Percentiles rank a stretch among this genome's conserved stretches.
Evolutionary conservation across 2,329 filamentous ascomycete genomes (phyloP).

Genomic region (Cryphonectria naterciae): DNA sequence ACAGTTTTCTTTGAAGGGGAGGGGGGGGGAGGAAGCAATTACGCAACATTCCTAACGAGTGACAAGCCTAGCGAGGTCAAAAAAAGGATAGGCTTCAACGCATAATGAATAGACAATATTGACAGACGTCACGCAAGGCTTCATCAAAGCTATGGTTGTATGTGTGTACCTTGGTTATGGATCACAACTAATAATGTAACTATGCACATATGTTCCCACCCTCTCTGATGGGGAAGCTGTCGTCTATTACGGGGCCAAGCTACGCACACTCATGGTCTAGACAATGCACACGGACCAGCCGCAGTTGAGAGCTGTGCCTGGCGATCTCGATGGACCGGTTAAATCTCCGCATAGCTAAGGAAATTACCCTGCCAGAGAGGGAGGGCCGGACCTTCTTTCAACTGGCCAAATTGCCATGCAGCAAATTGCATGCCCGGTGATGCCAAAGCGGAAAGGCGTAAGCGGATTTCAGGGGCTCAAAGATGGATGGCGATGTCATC

Average conservation of each 20-base stretch:
- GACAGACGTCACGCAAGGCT: slow-evolving; percentile 1
- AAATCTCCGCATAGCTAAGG: slow-evolving; percentile 4
- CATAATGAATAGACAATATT: neutral
- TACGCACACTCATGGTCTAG: neutral
- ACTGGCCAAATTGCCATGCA: slow-evolving; percentile 3
- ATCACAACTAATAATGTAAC: neutral
- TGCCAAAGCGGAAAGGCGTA: neutral
- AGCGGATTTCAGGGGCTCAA: slow-evolving; percentile 13
- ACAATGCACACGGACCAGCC: neutral
- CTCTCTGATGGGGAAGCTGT: neutral
- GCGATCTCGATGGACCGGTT: slow-evolving; percentile 20
- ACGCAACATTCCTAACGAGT: neutral
- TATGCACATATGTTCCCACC: neutral
- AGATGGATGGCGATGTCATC: slow-evolving; percentile 9
- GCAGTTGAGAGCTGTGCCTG: neutral
- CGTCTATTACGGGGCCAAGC: neutral
- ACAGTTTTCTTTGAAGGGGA: too few species aligned
- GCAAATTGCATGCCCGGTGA: neutral
- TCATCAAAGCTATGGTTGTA: neutral
- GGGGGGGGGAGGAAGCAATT: neutral
- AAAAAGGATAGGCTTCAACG: neutral
- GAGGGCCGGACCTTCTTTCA: neutral
- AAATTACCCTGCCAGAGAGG: slow-evolving; percentile 12
- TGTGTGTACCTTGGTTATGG: neutral
- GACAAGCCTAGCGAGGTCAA: neutral